phyloP scores from a whole-genome alignment of 306 rosid genomes.

The Mimosa pudica region DNA sequence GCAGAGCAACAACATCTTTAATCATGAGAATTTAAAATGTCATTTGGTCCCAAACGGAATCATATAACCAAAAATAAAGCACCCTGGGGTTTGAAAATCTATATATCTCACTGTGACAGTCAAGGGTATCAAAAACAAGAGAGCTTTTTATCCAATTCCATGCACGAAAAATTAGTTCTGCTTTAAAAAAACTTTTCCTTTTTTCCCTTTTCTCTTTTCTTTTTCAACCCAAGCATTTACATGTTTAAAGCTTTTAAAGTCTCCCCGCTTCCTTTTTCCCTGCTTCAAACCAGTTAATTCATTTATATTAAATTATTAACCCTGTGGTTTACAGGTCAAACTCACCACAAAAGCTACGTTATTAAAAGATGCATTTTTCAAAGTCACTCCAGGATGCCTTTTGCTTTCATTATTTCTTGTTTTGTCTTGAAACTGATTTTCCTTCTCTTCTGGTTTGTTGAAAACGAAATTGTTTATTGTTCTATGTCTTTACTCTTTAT shows the following conservation, averaged over 20 bases:
- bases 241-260: constrained; percentile 46
- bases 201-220: constrained; percentile 32
- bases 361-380: constrained; percentile 17
- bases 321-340: constrained; percentile 56
- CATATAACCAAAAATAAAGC: neutral
- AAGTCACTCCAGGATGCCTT: neutral
- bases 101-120: constrained; percentile 65
- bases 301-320: constrained; percentile 33
- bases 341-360: constrained; percentile 16
- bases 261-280: constrained; percentile 26
- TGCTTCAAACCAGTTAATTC: constrained; percentile 15
- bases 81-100: constrained; percentile 38
- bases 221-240: constrained; percentile 49
- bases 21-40: constrained; percentile 47
- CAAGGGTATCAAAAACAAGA: constrained; percentile 73
- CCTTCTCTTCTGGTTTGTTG: neutral
- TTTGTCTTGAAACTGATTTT: neutral
- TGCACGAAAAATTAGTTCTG: constrained; percentile 56
- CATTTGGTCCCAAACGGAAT: constrained; percentile 52
- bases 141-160: constrained; percentile 68
- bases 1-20: constrained; percentile 58
- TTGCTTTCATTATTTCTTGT: neutral
- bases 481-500: neutral
- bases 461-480: neutral
- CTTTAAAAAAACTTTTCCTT: constrained; percentile 55